Evolutionary conservation across 1,284 basidiomycete species (phyloP).

Genomic region (Ceratobasidium theobromae): DNA sequence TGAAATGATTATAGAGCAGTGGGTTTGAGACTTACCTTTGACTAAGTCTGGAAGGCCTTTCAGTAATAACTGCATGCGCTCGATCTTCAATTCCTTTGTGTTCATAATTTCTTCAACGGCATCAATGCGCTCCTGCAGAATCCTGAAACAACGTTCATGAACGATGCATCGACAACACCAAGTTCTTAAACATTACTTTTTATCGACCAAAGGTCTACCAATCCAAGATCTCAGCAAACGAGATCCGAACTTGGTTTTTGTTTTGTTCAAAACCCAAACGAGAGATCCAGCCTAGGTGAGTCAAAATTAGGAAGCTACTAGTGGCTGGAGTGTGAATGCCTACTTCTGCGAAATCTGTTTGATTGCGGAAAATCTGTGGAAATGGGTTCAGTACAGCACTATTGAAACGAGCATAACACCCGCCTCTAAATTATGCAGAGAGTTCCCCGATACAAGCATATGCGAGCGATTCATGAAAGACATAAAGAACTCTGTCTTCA

Average conservation of each 20-base stretch:
- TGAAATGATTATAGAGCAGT: constrained; percentile 68
- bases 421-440: constrained; percentile 74
- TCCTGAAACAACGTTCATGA: constrained; percentile 46
- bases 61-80: constrained; percentile 68
- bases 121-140: constrained; percentile 73
- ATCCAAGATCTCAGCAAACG: constrained; percentile 86
- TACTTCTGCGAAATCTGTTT: constrained; percentile 68
- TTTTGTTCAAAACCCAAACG: constrained; percentile 84
- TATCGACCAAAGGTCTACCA: constrained; percentile 78
- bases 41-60: constrained; percentile 85
- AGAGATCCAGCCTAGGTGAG: constrained; percentile 66
- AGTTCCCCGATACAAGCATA: constrained; percentile 90
- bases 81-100: constrained; percentile 52
- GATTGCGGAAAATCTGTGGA: constrained; percentile 87
- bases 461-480: constrained; percentile 77
- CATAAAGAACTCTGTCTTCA: constrained; percentile 73
- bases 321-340: not conserved
- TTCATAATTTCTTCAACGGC: constrained; percentile 82
- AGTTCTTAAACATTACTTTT: constrained; percentile 51
- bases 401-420: not conserved
- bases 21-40: constrained; percentile 84
- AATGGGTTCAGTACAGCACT: constrained; percentile 6
- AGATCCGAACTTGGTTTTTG: constrained; percentile 85
- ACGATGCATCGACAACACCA: not conserved
- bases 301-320: not conserved